phyloP scores from a whole-genome alignment of 2,329 filamentous ascomycete species.

The Monosporascus cannonballus region DNA sequence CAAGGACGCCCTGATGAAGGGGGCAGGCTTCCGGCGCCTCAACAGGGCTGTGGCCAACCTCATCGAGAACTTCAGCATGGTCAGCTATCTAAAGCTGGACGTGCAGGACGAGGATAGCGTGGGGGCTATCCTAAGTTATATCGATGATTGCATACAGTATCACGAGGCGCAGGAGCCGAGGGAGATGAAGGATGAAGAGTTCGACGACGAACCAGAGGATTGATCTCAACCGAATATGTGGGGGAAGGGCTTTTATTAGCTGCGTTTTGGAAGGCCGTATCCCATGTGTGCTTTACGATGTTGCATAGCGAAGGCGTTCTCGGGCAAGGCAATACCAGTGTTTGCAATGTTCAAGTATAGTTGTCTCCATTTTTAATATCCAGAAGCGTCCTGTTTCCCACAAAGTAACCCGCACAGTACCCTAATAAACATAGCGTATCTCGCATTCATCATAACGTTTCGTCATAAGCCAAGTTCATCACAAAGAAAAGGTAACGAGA shows the following conservation, averaged over 20 bases:
- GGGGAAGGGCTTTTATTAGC: background rate
- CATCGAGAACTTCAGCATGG: conserved; percentile 97
- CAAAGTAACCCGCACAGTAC: too few relatives aligned
- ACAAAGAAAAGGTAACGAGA: too few relatives aligned
- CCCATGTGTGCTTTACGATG: background rate
- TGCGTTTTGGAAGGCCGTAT: background rate
- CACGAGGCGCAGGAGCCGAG: conserved; percentile 29
- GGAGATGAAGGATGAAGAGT: conserved; percentile 27
- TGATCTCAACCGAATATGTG: background rate
- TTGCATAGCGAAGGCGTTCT: conserved; percentile 22
- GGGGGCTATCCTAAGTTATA: conserved; percentile 53
- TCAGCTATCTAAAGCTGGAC: conserved; percentile 87
- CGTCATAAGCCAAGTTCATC: too few relatives aligned
- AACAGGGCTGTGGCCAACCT: conserved; percentile 85
- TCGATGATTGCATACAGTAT: conserved; percentile 43
- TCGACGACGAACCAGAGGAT: conserved; percentile 17
- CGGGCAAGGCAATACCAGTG: conserved; percentile 12
- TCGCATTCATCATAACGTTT: too few relatives aligned
- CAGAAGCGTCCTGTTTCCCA: too few relatives aligned
- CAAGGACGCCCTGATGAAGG: conserved; percentile 68
- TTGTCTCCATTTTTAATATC: background rate
- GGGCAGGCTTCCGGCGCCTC: conserved; percentile 72
- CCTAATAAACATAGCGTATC: too few relatives aligned
- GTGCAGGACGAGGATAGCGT: conserved; percentile 90
- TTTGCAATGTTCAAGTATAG: conserved; percentile 3